phyloP scores from a whole-genome alignment of 179 eudicot genomes.

The Beta macrorhiza region DNA sequence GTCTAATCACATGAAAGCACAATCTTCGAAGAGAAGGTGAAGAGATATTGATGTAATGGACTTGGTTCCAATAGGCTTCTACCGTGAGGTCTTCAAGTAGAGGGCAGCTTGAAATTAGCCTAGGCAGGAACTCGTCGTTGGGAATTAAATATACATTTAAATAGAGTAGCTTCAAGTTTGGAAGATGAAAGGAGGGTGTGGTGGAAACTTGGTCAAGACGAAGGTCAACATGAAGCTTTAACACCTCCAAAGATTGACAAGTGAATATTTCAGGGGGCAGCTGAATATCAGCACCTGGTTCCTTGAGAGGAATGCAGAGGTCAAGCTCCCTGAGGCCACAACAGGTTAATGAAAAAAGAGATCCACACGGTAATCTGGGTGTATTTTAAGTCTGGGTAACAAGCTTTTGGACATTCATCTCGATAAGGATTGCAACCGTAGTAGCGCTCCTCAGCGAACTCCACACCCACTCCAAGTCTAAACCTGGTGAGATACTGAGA shows the following conservation, averaged over 20 bases:
- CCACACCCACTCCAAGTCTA: too few relatives aligned
- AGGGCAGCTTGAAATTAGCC: neutral
- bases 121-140: neutral
- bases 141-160: neutral
- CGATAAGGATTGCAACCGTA: too few relatives aligned
- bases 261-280: neutral
- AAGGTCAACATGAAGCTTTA: slow-evolving; percentile 1
- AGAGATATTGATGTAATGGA: neutral
- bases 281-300: too few relatives aligned
- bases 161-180: neutral
- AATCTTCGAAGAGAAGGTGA: slow-evolving; percentile 8
- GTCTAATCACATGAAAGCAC: neutral
- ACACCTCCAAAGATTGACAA: slow-evolving; percentile 14
- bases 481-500: too few relatives aligned
- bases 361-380: too few relatives aligned
- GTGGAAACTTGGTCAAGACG: neutral
- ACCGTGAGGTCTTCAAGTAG: too few relatives aligned
- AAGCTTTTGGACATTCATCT: too few relatives aligned
- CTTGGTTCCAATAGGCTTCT: neutral
- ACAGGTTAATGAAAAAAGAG: too few relatives aligned
- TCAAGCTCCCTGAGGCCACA: slow-evolving; percentile 2
- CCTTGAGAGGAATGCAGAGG: neutral
- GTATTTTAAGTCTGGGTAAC: too few relatives aligned
- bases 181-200: slow-evolving; percentile 4
- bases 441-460: too few relatives aligned